Base-by-base conservation (phyloP, 305 asterid species). In the Solanum hybrid region DNA sequence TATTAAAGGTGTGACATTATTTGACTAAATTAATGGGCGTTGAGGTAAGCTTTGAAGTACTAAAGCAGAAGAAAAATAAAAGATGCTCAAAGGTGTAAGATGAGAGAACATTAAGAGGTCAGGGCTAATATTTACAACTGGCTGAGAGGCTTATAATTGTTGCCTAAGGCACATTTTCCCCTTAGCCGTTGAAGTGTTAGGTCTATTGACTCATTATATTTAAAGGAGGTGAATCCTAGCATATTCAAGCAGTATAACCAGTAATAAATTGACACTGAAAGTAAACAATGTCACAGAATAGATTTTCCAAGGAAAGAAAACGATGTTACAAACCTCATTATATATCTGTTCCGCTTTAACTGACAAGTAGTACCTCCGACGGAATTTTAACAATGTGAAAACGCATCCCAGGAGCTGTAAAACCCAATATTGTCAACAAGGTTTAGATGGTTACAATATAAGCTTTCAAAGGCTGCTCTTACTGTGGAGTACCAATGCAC, bases 341-440 rank as follows among this genome's bases (percentile, higher is more conserved):
- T 97, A 97, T 87, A 95, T 93, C 89, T 95, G 93, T 91, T 97
- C 99, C 79, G 96, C 98, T 93, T 97, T 92, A 83, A 92, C 93
- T 90, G 96, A 93, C 89, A 97, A 92, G 89, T 92, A 90, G 91
- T 94, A 93, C 87, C 93, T 93, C 90, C 84, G 89, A 65, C 91
- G 92, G 73, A 91, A 92, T 93, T 91, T 94, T 76, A 87, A 92
- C 75, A 95, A 91, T 89, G 93, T 90, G 88, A 94, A 68, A 90
- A 91, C 89, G 95, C 97, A 93, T 92, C 98, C 98, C 85, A 91
- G 75, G 90, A 97, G 94, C 98, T 96, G 96, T 90, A 94, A 96
- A 93, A 89, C 93, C 93, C 90, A 93, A 93, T 80, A 90, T 89
- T 89, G 94, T 95, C 94, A 95, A 92, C 93, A 94, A 93, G 93